Percentiles rank a stretch among this genome's conserved stretches.
phyloP scores from a whole-genome alignment of 2,329 filamentous ascomycete genomes.

The Penicillium expansum region DNA sequence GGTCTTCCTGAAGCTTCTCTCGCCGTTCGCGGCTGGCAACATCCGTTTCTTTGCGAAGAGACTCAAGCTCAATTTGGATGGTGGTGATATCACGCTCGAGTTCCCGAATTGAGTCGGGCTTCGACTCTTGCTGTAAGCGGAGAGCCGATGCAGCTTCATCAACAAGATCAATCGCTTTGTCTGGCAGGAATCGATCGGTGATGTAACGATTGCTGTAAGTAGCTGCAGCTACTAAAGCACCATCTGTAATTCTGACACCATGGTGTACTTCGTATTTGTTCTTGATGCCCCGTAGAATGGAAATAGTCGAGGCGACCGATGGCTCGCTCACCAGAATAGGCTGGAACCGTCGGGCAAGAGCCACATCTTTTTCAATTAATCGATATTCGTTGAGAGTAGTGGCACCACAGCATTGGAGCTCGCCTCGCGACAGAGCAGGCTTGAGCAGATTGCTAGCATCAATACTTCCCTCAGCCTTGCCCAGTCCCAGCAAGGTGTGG shows the following conservation, averaged over 20 bases:
- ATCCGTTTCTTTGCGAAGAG: slow-evolving; percentile 89
- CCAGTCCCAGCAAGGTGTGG: slow-evolving; percentile 84
- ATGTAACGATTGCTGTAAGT: slow-evolving; percentile 94
- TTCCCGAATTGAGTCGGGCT: slow-evolving; percentile 88
- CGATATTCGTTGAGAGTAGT: slow-evolving; percentile 92
- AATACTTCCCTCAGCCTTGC: slow-evolving; percentile 93
- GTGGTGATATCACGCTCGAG: slow-evolving; percentile 96
- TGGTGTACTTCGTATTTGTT: slow-evolving; percentile 98
- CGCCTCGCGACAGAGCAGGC: slow-evolving; percentile 85
- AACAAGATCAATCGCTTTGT: slow-evolving; percentile 96
- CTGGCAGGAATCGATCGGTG: slow-evolving; percentile 89
- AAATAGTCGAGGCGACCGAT: slow-evolving; percentile 86
- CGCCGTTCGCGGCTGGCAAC: slow-evolving; percentile 82
- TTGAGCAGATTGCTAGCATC: slow-evolving; percentile 95
- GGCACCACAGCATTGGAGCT: slow-evolving; percentile 91
- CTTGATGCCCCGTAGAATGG: slow-evolving; percentile 92
- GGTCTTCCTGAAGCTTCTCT: slow-evolving; percentile 74
- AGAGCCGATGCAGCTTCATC: slow-evolving; percentile 92
- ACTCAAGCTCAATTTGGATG: slow-evolving; percentile 94
- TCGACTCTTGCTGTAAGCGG: slow-evolving; percentile 91
- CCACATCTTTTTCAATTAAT: slow-evolving; percentile 92
- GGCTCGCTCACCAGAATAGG: slow-evolving; percentile 93
- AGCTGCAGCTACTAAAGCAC: slow-evolving; percentile 85
- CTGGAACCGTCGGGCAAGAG: slow-evolving; percentile 87
- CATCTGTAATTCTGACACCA: slow-evolving; percentile 90